Conservation (phyloP, 164 flowering plant species). For the Vitis rupestris region DNA sequence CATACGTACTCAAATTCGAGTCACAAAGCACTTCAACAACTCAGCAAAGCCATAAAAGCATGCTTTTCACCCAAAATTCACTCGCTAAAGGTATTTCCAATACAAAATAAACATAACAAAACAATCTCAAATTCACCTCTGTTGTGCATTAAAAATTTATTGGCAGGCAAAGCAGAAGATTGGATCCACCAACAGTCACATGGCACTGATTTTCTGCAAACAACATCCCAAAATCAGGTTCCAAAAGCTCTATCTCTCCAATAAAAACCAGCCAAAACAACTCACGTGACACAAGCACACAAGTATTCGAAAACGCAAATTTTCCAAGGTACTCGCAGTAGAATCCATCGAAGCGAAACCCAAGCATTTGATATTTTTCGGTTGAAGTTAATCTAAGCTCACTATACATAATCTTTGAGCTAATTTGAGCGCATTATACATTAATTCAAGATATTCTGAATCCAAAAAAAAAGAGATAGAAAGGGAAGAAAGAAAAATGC, state of each 20-base stretch:
- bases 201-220: constrained; percentile 39
- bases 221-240: background rate
- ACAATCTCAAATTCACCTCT: constrained; percentile 26
- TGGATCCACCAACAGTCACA: constrained; percentile 27
- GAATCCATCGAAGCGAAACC: background rate
- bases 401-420: too few relatives aligned
- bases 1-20: too few relatives aligned
- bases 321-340: background rate
- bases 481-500: background rate
- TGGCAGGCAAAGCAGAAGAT: constrained; percentile 17
- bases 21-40: too few relatives aligned
- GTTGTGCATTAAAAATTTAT: background rate
- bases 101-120: background rate
- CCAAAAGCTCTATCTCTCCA: background rate
- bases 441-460: background rate
- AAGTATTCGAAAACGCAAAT: background rate
- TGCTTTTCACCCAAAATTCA: background rate
- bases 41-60: too few relatives aligned
- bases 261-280: background rate
- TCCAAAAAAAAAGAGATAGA: background rate
- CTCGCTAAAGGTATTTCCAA: too few relatives aligned
- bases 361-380: background rate
- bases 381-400: too few relatives aligned
- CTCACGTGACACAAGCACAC: background rate
- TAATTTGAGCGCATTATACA: too few relatives aligned